Percentiles rank a stretch among this genome's conserved stretches.
phyloP scores from a whole-genome alignment of 179 eudicot species.

The Amaranthus tricolor region DNA sequence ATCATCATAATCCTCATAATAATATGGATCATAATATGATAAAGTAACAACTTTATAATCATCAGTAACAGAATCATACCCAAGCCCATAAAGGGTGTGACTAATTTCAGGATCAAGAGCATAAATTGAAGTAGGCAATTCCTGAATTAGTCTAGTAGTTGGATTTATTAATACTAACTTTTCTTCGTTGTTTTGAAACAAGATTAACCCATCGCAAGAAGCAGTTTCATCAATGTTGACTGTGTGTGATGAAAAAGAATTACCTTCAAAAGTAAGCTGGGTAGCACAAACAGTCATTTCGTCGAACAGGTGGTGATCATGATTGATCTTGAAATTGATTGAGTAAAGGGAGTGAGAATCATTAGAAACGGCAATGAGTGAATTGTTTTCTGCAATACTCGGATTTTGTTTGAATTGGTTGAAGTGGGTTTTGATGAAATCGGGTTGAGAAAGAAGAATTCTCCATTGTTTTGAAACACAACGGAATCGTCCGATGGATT shows the following conservation, averaged over 20 bases:
- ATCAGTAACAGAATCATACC: conserved; percentile 20
- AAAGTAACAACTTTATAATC: conserved; percentile 26
- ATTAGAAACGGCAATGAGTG: conserved; percentile 10
- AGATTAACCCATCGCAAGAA: conserved; percentile 24
- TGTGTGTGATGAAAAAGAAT: background rate
- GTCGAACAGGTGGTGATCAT: background rate
- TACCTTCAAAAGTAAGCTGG: background rate
- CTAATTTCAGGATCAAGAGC: conserved; percentile 7
- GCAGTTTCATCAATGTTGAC: background rate
- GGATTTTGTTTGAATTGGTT: background rate
- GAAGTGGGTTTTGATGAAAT: conserved; percentile 4
- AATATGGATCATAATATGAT: background rate
- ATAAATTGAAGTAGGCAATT: conserved; percentile 10
- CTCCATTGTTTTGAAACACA: conserved; percentile 7
- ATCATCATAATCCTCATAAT: conserved; percentile 12
- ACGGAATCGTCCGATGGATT: conserved; percentile 8
- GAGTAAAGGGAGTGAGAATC: background rate
- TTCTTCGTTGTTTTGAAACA: background rate
- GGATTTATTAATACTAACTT: conserved; percentile 15
- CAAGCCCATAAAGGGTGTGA: conserved; percentile 18
- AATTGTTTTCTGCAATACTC: background rate
- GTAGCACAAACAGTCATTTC: conserved; percentile 2
- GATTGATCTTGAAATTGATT: background rate
- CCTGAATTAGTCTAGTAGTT: conserved; percentile 10
- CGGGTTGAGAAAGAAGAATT: conserved; percentile 3